phyloP scores from a whole-genome alignment of 2,329 filamentous ascomycete species.

The Monosporascus ibericus region DNA sequence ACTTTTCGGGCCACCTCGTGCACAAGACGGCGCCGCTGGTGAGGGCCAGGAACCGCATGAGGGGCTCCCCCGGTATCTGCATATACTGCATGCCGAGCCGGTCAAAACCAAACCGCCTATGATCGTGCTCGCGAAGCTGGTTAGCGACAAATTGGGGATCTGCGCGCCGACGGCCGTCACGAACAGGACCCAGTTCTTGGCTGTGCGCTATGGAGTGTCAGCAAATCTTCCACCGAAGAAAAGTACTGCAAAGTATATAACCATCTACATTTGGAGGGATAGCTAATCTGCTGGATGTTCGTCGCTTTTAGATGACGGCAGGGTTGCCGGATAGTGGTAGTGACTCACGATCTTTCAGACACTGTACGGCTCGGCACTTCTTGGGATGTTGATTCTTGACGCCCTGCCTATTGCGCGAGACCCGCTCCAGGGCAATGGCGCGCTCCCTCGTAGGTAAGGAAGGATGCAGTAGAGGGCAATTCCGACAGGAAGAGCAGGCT shows the following conservation, averaged over 20 bases:
- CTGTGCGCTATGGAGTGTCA: not conserved
- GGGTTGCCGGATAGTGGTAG: not conserved
- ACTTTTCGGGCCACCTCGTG: constrained; percentile 43
- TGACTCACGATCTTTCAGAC: constrained; percentile 33
- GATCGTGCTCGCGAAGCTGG: constrained; percentile 31
- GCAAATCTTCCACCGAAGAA: not conserved
- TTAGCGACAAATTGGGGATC: constrained; percentile 50
- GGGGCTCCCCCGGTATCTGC: constrained; percentile 53
- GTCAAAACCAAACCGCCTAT: constrained; percentile 30
- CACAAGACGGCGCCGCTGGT: constrained; percentile 47
- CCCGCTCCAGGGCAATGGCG: constrained; percentile 45
- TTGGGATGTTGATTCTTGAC: constrained; percentile 48
- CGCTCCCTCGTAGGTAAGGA: constrained; percentile 48
- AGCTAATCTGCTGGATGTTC: too few species aligned
- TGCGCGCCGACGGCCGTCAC: constrained; percentile 47
- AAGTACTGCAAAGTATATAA: too few species aligned
- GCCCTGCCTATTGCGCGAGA: constrained; percentile 44
- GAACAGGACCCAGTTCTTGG: constrained; percentile 51
- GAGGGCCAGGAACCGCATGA: constrained; percentile 46
- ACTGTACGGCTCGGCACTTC: constrained; percentile 39
- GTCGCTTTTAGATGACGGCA: too few species aligned
- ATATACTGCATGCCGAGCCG: constrained; percentile 49
- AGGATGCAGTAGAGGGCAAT: constrained; percentile 54
- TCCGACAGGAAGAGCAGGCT: constrained; percentile 56
- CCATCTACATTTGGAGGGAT: too few species aligned